phyloP scores from a whole-genome alignment of 73 alveolate genomes.

The Paramecium bursaria region DNA sequence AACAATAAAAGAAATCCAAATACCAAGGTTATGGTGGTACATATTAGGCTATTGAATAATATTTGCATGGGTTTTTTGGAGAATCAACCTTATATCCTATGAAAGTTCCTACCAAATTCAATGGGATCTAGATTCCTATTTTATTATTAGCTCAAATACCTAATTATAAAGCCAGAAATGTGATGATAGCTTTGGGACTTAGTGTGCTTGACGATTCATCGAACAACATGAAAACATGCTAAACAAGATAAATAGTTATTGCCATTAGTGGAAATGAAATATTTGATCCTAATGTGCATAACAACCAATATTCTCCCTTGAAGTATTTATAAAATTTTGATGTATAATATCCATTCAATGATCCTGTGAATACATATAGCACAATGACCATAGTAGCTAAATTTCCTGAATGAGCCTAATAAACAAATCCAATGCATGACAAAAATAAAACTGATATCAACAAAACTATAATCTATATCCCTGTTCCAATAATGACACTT shows the following conservation, averaged over 20 bases:
- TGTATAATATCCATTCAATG: slow-evolving; percentile 63
- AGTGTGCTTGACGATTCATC: slow-evolving; percentile 71
- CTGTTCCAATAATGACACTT: slow-evolving; percentile 69
- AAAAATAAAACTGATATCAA: slow-evolving; percentile 24
- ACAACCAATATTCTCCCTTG: slow-evolving; percentile 70
- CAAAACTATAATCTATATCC: slow-evolving; percentile 61
- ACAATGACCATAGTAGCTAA: slow-evolving; percentile 58
- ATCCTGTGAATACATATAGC: slow-evolving; percentile 65
- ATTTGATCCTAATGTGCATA: slow-evolving; percentile 52
- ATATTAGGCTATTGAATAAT: slow-evolving; percentile 53
- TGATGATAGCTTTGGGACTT: slow-evolving; percentile 40
- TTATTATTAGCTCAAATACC: no score
- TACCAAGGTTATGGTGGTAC: slow-evolving; percentile 22
- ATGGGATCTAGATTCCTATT: slow-evolving; percentile 67
- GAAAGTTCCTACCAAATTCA: slow-evolving; percentile 58
- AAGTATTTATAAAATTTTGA: slow-evolving; percentile 66
- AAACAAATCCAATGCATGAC: slow-evolving; percentile 67
- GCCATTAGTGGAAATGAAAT: slow-evolving; percentile 68
- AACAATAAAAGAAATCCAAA: slow-evolving; percentile 28
- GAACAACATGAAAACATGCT: slow-evolving; percentile 26
- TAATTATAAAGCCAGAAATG: slow-evolving; percentile 58
- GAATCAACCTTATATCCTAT: slow-evolving; percentile 48
- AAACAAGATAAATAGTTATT: slow-evolving; percentile 22
- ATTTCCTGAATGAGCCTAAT: slow-evolving; percentile 70
- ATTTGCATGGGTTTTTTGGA: slow-evolving; percentile 62